Percentiles rank a stretch among this genome's conserved stretches.
Evolutionary conservation across 2,329 filamentous ascomycete species (phyloP).

Genomic region (Tothia fuscella): DNA sequence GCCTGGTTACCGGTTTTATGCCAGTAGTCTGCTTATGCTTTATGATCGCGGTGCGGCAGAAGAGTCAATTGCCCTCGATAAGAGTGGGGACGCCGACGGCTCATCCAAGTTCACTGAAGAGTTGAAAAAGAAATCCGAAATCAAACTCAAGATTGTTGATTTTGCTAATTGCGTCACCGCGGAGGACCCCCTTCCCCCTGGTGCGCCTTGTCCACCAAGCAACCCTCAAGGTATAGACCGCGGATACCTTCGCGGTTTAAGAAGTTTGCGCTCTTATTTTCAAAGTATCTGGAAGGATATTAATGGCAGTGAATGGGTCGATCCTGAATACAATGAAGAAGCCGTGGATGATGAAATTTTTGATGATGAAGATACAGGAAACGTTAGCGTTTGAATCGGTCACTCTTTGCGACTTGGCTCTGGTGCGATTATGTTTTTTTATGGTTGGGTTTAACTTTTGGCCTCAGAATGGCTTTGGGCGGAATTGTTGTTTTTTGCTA

Average conservation of each 20-base stretch:
- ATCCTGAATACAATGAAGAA: conserved; percentile 25
- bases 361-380: conserved; percentile 5
- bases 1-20: conserved; percentile 86
- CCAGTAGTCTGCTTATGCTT: conserved; percentile 85
- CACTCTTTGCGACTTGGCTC: too few relatives aligned
- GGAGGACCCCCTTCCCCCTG: conserved; percentile 50
- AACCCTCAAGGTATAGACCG: conserved; percentile 72
- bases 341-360: conserved; percentile 1
- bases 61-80: neutral
- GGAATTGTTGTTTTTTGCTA: too few relatives aligned
- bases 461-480: too few relatives aligned
- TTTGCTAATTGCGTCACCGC: conserved; percentile 96
- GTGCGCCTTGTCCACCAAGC: conserved; percentile 62
- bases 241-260: conserved; percentile 77
- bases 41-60: conserved; percentile 65
- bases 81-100: conserved; percentile 11
- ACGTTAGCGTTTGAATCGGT: conserved; percentile 10
- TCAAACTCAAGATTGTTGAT: conserved; percentile 94
- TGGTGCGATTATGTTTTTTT: too few relatives aligned
- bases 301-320: conserved; percentile 31
- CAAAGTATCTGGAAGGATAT: conserved; percentile 75
- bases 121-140: conserved; percentile 29
- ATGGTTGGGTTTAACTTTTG: too few relatives aligned
- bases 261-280: conserved; percentile 72
- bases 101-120: conserved; percentile 26